phyloP scores from a whole-genome alignment of 2,329 filamentous ascomycete genomes.

The Aspergillus carbonarius region DNA sequence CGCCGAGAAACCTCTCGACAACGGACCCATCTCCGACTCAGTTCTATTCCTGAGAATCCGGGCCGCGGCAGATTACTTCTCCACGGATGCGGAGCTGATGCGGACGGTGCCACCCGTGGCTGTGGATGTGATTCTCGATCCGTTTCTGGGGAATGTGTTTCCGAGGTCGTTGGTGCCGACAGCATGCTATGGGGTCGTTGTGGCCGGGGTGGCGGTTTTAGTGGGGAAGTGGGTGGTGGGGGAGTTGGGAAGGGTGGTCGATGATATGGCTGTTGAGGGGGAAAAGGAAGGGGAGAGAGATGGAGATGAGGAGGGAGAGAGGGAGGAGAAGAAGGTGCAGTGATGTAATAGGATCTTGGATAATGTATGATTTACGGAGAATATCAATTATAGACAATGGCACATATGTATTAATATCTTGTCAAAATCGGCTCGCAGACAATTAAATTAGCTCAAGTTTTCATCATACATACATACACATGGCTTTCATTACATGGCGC shows the following conservation, averaged over 20 bases:
- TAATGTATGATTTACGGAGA: too few species aligned
- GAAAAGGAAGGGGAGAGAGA: conserved; percentile 18
- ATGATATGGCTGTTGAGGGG: not conserved
- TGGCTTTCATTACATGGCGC: not conserved
- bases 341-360: not conserved
- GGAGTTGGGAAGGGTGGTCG: conserved; percentile 26
- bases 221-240: conserved; percentile 34
- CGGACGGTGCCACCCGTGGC: conserved; percentile 67
- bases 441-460: not conserved
- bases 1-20: conserved; percentile 13
- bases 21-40: conserved; percentile 43
- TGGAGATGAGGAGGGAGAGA: conserved; percentile 3
- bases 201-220: conserved; percentile 57
- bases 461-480: not conserved
- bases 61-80: conserved; percentile 82
- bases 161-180: conserved; percentile 76
- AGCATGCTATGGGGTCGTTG: conserved; percentile 62
- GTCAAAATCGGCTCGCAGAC: not conserved
- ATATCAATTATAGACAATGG: too few species aligned
- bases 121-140: conserved; percentile 82
- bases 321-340: conserved; percentile 22
- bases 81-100: conserved; percentile 74
- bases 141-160: conserved; percentile 75
- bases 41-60: conserved; percentile 71
- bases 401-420: not conserved